Evolutionary conservation across 1,284 basidiomycete genomes (phyloP).

Genomic region (Leucoagaricus sp.): DNA sequence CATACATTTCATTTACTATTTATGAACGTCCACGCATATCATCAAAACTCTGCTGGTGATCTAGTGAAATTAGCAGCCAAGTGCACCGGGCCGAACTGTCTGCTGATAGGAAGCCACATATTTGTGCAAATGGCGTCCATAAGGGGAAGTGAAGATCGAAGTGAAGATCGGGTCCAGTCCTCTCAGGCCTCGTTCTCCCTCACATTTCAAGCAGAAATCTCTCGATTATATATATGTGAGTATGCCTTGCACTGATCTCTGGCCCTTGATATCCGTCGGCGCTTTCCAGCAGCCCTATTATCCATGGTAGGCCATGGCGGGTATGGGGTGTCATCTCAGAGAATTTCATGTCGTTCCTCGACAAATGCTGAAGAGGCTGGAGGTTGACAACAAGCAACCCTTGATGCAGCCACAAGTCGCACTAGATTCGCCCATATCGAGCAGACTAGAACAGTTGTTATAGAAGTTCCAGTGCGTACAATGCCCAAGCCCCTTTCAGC

Average conservation of each 20-base stretch:
- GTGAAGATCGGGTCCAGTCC: not conserved
- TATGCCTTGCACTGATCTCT: too few species aligned
- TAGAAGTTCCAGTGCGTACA: too few species aligned
- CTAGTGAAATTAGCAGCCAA: conserved; percentile 4
- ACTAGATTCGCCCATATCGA: not conserved
- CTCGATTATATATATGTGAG: too few species aligned
- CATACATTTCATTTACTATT: not conserved
- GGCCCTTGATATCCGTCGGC: too few species aligned
- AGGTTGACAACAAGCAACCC: too few species aligned
- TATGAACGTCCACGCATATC: not conserved
- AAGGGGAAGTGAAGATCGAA: not conserved
- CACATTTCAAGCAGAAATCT: too few species aligned
- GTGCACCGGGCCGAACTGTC: not conserved
- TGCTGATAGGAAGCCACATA: not conserved
- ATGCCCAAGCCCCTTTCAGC: too few species aligned
- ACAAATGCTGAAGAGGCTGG: not conserved
- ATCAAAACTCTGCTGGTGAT: conserved; percentile 5
- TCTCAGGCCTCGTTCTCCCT: too few species aligned
- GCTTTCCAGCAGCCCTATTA: not conserved
- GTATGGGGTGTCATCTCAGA: not conserved
- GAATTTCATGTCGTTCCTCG: not conserved
- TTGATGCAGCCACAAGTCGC: not conserved
- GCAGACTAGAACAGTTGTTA: too few species aligned
- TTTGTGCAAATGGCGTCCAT: not conserved
- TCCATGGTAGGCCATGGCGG: not conserved